Base-by-base conservation (phyloP, 768 basidiomycete species). In the Hirschioporus abietinus region DNA sequence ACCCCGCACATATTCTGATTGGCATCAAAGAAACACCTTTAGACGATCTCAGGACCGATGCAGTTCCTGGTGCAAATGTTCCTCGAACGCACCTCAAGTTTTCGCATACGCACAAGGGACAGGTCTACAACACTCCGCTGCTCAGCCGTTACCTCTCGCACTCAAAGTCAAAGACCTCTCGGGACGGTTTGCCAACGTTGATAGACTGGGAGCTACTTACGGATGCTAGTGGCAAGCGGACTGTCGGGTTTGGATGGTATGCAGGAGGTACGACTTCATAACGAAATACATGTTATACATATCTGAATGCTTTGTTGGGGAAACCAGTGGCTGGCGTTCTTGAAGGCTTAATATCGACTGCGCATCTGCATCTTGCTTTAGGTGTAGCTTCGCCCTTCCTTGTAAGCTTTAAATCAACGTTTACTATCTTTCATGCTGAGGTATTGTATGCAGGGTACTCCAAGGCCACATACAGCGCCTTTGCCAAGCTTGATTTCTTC, bases 11-110 rank as follows among this genome's bases (percentile, higher is more conserved):
- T 69, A 86, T 97, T 64, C 76, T 95, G 35, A 72, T 95, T 5
- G 95, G 95, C 1, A 95, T 97, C 77, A 97, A 97, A 72, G 95
- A 97, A 75, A 86, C 90, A 0, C 90, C 91, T 9, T 74, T 95
- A 7, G 60, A 76, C 27, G 87, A 89, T 68, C 80, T 94, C 35
- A 73, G 87, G 70, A 82, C 81, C 23, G 74, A 77, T 34, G 81
- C 84, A 24, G 71, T 82, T 24, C 70, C 72, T 23, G 74, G 78
- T 36, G 74, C 70, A 23, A 36, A 63, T 42, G 73, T 79, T 36
- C 76, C 84, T 12, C 85, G 90, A 35, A 94, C 89, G 0, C 89
- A 95, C 71, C 76, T 96, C 65, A 94, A 95, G 88, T 96, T 97
- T 82, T 94, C 91, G 34, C 95, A 96, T 74, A 96, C 95, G 0